These are phyloP conservation scores for Psilocybe mexicana DNA, from an alignment of 1,284 basidiomycete genomes.

Conservation along the genomic window DNA sequence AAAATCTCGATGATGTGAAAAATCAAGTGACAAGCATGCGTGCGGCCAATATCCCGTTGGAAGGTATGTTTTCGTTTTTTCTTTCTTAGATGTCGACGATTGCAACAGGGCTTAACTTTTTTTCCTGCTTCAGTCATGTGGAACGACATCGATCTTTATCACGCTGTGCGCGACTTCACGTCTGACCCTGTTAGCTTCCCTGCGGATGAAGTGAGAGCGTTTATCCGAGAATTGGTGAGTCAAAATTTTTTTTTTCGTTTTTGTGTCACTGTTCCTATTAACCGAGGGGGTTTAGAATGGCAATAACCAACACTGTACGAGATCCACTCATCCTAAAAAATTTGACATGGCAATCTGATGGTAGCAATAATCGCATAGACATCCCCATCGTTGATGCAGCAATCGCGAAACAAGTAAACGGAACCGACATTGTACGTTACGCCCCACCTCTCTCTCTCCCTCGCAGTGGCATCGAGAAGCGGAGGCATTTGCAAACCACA, in stretches of 20 bases:
- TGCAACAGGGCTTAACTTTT: not conserved
- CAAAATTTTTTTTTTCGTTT: slow-evolving; percentile 5
- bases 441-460: slow-evolving; percentile 63
- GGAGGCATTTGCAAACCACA: slow-evolving; percentile 55
- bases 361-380: slow-evolving; percentile 22
- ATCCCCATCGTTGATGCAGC: slow-evolving; percentile 40
- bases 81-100: slow-evolving; percentile 4
- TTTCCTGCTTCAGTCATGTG: slow-evolving; percentile 52
- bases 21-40: slow-evolving; percentile 60
- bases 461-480: slow-evolving; percentile 37
- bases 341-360: slow-evolving; percentile 15
- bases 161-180: slow-evolving; percentile 69
- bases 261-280: slow-evolving; percentile 7
- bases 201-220: slow-evolving; percentile 54
- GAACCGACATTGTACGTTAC: slow-evolving; percentile 37
- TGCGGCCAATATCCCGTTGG: slow-evolving; percentile 62
- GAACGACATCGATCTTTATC: slow-evolving; percentile 78
- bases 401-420: slow-evolving; percentile 34
- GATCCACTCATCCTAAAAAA: slow-evolving; percentile 1
- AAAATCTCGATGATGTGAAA: slow-evolving; percentile 46
- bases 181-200: slow-evolving; percentile 67
- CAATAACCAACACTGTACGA: slow-evolving; percentile 39
- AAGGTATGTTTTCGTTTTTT: slow-evolving; percentile 42
- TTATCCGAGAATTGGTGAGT: slow-evolving; percentile 61
- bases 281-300: slow-evolving; percentile 22